A percentile compares a stretch with the other conserved stretches of the same genome.
Conservation (phyloP, 805 yeast genomes). For the Pichia membranifaciens region DNA sequence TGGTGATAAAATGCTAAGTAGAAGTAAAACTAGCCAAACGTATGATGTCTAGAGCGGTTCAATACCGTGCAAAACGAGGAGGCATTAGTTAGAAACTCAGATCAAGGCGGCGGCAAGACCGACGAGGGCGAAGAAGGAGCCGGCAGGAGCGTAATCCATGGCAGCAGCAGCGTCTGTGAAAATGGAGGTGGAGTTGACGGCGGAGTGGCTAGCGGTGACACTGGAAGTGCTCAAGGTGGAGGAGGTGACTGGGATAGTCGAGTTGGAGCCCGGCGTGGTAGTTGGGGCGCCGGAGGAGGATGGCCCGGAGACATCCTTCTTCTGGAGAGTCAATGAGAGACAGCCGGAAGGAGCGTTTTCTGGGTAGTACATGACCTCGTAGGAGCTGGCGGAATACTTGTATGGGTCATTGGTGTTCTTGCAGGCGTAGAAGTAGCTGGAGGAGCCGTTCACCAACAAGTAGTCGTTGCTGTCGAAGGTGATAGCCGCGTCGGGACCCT, state of each 20-base stretch:
- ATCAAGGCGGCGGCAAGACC: background rate
- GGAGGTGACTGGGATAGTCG: background rate
- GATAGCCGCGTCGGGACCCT: slow-evolving; percentile 11
- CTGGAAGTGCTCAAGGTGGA: slow-evolving; percentile 1
- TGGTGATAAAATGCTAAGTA: too few species aligned
- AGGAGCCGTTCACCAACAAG: slow-evolving; percentile 29
- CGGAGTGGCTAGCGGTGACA: background rate
- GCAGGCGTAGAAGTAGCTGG: slow-evolving; percentile 36
- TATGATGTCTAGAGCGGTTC: too few species aligned
- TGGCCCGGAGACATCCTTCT: background rate
- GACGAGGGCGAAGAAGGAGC: background rate
- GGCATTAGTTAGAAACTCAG: too few species aligned
- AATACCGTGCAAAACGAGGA: too few species aligned
- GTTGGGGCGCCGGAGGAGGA: background rate
- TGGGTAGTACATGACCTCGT: slow-evolving; percentile 28
- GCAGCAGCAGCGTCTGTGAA: background rate
- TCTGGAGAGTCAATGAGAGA: slow-evolving; percentile 9
- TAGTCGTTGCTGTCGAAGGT: slow-evolving; percentile 20
- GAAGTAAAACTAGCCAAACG: too few species aligned
- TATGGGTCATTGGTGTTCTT: slow-evolving; percentile 42
- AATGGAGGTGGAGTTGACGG: background rate
- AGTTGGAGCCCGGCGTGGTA: background rate
- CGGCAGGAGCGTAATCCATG: background rate
- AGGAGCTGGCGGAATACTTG: slow-evolving; percentile 28
- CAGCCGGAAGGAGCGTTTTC: slow-evolving; percentile 22